phyloP scores from a whole-genome alignment of 805 yeast genomes.

The Pichia nanzhaoensis region DNA sequence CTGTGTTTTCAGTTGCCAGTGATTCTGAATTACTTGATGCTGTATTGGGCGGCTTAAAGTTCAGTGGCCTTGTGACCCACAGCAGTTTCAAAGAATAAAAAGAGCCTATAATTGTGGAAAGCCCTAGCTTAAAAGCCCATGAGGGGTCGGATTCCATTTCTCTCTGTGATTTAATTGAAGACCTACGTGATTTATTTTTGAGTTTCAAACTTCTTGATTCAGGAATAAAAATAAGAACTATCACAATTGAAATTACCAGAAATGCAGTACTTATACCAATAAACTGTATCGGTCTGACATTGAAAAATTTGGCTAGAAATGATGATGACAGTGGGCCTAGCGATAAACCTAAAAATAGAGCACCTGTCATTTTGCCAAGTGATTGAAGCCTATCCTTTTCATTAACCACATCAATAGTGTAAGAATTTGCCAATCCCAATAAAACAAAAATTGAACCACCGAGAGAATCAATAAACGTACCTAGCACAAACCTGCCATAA shows the following conservation, averaged over 20 bases:
- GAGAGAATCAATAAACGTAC: constrained; percentile 39
- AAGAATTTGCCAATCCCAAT: constrained; percentile 57
- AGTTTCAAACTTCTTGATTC: constrained; percentile 60
- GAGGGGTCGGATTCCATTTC: constrained; percentile 1
- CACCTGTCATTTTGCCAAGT: constrained; percentile 54
- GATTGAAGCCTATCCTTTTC: constrained; percentile 50
- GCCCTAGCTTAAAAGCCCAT: constrained; percentile 9
- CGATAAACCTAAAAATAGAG: constrained; percentile 53
- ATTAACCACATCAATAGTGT: constrained; percentile 67
- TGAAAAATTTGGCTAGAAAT: constrained; percentile 18
- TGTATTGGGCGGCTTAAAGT: background rate
- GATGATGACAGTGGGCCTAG: constrained; percentile 61
- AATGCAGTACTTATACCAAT: constrained; percentile 26
- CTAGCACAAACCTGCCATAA: constrained; percentile 34
- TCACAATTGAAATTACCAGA: constrained; percentile 30
- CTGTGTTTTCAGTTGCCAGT: too few species aligned
- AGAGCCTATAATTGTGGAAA: constrained; percentile 11
- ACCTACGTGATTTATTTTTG: constrained; percentile 42
- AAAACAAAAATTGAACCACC: constrained; percentile 61
- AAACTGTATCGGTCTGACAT: constrained; percentile 25
- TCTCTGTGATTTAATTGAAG: constrained; percentile 11
- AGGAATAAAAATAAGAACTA: constrained; percentile 38
- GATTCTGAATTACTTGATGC: too few species aligned
- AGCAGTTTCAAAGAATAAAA: constrained; percentile 36
- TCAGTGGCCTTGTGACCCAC: constrained; percentile 38